Evolutionary conservation across 352 stramenopile species (phyloP).

Genomic region (Globisporangium spiculum): DNA sequence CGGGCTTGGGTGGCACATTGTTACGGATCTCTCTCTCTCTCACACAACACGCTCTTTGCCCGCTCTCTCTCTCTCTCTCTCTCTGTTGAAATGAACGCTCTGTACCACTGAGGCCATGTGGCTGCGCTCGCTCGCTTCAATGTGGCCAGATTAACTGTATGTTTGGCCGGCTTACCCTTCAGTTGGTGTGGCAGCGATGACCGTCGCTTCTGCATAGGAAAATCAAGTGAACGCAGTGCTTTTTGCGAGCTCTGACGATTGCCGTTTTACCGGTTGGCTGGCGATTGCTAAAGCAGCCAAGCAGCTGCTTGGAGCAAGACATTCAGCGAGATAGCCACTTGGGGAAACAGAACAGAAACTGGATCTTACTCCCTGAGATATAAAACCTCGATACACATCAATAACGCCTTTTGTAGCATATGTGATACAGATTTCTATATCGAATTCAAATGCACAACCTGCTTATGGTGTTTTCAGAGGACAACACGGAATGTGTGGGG

Average conservation of each 20-base stretch:
- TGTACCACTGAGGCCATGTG: conserved; percentile 7
- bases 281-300: neutral
- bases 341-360: neutral
- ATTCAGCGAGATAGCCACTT: neutral
- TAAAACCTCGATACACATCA: neutral
- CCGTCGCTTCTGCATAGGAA: neutral
- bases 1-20: neutral
- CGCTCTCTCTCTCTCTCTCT: conserved; percentile 1
- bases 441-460: neutral
- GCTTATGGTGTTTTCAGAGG: neutral
- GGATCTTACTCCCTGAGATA: neutral
- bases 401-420: neutral
- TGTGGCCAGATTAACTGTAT: neutral
- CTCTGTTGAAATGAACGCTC: neutral
- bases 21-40: conserved; percentile 2
- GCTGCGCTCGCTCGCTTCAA: conserved; percentile 5
- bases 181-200: neutral
- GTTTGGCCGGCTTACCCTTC: neutral
- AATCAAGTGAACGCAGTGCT: neutral
- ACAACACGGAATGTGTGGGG: neutral
- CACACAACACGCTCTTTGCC: neutral
- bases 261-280: neutral
- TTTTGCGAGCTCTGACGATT: neutral
- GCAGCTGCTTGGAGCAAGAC: neutral
- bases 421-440: neutral